A percentile compares a stretch with the other conserved stretches of the same genome.
Conservation (phyloP, 495 filamentous ascomycete species). For the Penicillium antarcticum region DNA sequence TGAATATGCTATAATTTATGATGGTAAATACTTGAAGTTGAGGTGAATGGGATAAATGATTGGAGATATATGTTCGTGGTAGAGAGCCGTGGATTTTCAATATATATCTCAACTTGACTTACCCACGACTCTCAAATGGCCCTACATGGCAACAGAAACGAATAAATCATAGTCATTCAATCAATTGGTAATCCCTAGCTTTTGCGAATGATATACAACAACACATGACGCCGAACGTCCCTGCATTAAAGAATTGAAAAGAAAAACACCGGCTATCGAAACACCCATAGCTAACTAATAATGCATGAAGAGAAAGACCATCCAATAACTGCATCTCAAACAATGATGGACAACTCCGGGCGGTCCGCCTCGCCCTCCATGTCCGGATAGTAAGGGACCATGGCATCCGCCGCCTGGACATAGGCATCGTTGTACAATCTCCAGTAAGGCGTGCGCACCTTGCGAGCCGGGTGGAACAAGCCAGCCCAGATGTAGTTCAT, state of each 20-base stretch:
- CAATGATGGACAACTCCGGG: conserved; percentile 77
- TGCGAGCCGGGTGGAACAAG: conserved; percentile 92
- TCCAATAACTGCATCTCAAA: conserved; percentile 48
- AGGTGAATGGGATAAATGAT: no score
- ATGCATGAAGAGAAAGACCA: conserved; percentile 20
- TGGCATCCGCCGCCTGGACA: conserved; percentile 86
- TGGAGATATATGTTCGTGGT: no score
- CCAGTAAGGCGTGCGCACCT: conserved; percentile 92
- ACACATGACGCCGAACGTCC: conserved; percentile 25
- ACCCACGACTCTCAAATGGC: not conserved
- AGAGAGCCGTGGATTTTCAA: not conserved
- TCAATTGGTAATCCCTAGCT: conserved; percentile 11
- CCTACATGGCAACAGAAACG: not conserved
- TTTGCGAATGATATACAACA: conserved; percentile 26
- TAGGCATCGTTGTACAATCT: conserved; percentile 96
- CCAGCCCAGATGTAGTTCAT: conserved; percentile 99
- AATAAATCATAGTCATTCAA: not conserved
- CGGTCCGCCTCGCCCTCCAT: conserved; percentile 74
- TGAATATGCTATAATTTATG: no score
- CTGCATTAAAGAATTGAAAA: conserved; percentile 18
- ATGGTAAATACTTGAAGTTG: no score
- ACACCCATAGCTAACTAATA: conserved; percentile 12
- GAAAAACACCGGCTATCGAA: conserved; percentile 21
- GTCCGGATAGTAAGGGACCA: conserved; percentile 93
- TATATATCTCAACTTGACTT: not conserved